Conservation (phyloP, 306 rosid species). For the Mimosa pudica region DNA sequence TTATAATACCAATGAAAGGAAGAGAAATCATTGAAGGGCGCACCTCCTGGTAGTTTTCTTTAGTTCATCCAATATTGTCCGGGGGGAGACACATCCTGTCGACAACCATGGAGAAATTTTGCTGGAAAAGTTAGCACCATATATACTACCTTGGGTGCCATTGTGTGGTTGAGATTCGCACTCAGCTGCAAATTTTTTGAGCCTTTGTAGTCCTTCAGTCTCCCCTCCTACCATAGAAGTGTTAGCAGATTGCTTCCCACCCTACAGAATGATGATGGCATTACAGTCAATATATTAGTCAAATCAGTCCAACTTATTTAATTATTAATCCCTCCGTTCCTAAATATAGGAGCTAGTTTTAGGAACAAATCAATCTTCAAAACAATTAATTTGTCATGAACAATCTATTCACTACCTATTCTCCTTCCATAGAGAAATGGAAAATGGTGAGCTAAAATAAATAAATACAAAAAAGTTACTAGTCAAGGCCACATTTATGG, state of each 20-base stretch:
- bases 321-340: too few species aligned
- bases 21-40: conserved; percentile 13
- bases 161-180: conserved; percentile 75
- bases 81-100: conserved; percentile 94
- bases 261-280: conserved; percentile 52
- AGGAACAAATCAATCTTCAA: neutral
- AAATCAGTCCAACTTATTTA: neutral
- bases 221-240: conserved; percentile 85
- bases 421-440: neutral
- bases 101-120: conserved; percentile 96
- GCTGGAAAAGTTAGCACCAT: conserved; percentile 91
- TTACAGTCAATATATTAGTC: conserved; percentile 42
- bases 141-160: conserved; percentile 65
- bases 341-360: too few species aligned
- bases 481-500: neutral
- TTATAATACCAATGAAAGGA: conserved; percentile 13
- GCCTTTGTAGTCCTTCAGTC: conserved; percentile 83
- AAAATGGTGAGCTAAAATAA: neutral
- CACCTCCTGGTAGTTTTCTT: conserved; percentile 79
- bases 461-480: neutral
- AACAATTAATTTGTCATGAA: neutral
- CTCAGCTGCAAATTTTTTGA: conserved; percentile 77
- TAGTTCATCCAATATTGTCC: conserved; percentile 76
- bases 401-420: neutral
- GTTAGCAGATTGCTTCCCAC: conserved; percentile 61